These are phyloP conservation scores for Ophiocordyceps camponoti-rufipedis DNA, from an alignment of 2,329 filamentous ascomycete species.

Conservation along the genomic window DNA sequence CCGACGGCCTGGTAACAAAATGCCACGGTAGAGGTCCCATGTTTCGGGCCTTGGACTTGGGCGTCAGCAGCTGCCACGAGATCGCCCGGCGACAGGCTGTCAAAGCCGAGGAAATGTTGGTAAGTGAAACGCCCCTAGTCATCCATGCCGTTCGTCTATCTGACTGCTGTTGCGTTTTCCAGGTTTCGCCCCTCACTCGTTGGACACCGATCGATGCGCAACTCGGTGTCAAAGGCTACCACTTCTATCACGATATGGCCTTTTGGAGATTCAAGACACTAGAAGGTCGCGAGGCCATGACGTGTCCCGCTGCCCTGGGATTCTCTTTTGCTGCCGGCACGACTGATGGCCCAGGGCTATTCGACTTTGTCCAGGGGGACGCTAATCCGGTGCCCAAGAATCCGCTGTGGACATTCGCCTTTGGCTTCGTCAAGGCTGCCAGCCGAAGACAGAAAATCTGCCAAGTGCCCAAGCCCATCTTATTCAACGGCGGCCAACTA, in stretches of 20 bases:
- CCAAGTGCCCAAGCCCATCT: constrained; percentile 65
- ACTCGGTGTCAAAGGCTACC: constrained; percentile 53
- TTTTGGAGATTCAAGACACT: constrained; percentile 54
- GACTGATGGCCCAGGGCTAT: constrained; percentile 74
- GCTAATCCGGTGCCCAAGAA: constrained; percentile 35
- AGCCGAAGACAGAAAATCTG: constrained; percentile 52
- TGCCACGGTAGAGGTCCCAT: constrained; percentile 60
- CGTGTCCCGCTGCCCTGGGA: constrained; percentile 74
- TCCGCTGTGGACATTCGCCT: constrained; percentile 57
- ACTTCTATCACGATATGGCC: constrained; percentile 70
- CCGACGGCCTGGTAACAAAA: constrained; percentile 45
- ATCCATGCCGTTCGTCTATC: not conserved
- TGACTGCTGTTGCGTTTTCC: constrained; percentile 8
- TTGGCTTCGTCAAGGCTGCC: constrained; percentile 52
- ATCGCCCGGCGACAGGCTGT: constrained; percentile 53
- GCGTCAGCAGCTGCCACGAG: constrained; percentile 56
- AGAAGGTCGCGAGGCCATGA: constrained; percentile 51
- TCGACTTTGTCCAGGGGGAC: constrained; percentile 84
- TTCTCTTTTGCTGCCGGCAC: constrained; percentile 90
- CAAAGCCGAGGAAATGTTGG: constrained; percentile 28
- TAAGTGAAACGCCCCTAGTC: constrained; percentile 5
- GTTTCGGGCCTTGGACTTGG: constrained; percentile 49
- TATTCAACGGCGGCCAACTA: constrained; percentile 74
- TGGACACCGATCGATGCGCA: constrained; percentile 38
- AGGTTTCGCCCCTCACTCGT: constrained; percentile 30